These are phyloP conservation scores for Lodderomyces theae DNA, from an alignment of 1,139 yeast species.

Conservation along the genomic window DNA sequence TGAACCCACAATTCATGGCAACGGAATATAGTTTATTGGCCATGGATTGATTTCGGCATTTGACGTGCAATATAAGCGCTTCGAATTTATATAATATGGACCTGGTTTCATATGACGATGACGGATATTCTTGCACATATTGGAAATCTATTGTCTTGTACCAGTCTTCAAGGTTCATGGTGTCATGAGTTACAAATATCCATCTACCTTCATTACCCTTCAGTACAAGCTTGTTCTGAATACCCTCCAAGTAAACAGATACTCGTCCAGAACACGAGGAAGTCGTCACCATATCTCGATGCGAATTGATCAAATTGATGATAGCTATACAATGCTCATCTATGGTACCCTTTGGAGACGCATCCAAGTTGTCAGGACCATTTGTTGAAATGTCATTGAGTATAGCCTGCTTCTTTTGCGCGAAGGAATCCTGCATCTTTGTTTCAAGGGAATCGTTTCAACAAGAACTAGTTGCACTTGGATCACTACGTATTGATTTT, in stretches of 20 bases:
- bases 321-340: constrained; percentile 72
- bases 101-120: constrained; percentile 30
- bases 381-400: constrained; percentile 51
- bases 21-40: constrained; percentile 64
- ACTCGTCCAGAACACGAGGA: constrained; percentile 88
- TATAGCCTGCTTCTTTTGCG: constrained; percentile 64
- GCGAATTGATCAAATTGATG: constrained; percentile 61
- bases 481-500: too few species aligned
- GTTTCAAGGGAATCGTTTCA: too few species aligned
- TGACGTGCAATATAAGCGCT: constrained; percentile 80
- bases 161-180: constrained; percentile 52
- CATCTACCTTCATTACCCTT: constrained; percentile 83
- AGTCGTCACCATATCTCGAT: constrained; percentile 73
- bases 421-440: constrained; percentile 52
- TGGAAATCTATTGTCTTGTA: constrained; percentile 31
- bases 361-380: constrained; percentile 50
- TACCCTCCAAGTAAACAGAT: constrained; percentile 75
- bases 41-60: constrained; percentile 58
- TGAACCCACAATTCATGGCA: constrained; percentile 82
- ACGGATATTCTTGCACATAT: constrained; percentile 14
- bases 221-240: constrained; percentile 55
- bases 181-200: constrained; percentile 78
- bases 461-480: too few species aligned
- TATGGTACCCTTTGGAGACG: constrained; percentile 82
- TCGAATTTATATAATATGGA: constrained; percentile 74